A percentile compares a stretch with the other conserved stretches of the same genome.
These are phyloP conservation scores for Russula lepida DNA, from an alignment of 768 basidiomycete genomes.

Conservation along the genomic window DNA sequence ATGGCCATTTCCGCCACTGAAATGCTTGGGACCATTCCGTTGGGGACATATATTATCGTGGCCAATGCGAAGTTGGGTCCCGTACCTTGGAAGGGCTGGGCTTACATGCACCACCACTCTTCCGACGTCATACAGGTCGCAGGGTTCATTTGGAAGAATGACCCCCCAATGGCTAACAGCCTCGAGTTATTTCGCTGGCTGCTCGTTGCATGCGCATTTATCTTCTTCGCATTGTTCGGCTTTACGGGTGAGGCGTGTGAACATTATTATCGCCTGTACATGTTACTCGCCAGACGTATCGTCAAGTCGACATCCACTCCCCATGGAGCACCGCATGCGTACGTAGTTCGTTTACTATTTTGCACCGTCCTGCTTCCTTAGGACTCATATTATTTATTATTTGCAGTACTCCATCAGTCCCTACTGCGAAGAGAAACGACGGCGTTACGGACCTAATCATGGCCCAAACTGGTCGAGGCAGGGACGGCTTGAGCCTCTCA, in stretches of 20 bases:
- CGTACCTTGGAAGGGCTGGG: slow-evolving; percentile 37
- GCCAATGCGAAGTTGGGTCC: background rate
- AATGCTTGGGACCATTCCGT: background rate
- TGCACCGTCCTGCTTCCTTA: background rate
- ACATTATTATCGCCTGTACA: background rate
- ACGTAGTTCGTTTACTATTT: background rate
- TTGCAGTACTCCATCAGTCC: background rate
- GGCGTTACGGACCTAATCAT: background rate
- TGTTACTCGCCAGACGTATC: slow-evolving; percentile 17
- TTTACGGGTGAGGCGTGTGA: background rate
- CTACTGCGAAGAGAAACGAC: background rate
- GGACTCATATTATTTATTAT: background rate
- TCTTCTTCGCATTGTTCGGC: background rate
- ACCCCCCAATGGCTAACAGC: background rate
- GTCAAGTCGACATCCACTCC: slow-evolving; percentile 14
- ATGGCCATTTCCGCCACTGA: background rate
- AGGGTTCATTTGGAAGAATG: slow-evolving; percentile 31
- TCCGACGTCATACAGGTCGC: slow-evolving; percentile 34
- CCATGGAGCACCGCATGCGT: background rate
- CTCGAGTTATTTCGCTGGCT: background rate
- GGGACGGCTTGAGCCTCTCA: background rate
- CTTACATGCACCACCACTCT: slow-evolving; percentile 42
- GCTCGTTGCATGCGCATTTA: background rate
- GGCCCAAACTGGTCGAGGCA: background rate
- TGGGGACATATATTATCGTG: background rate